phyloP scores from a whole-genome alignment of 768 basidiomycete species.

The Rossbeevera mucosa region DNA sequence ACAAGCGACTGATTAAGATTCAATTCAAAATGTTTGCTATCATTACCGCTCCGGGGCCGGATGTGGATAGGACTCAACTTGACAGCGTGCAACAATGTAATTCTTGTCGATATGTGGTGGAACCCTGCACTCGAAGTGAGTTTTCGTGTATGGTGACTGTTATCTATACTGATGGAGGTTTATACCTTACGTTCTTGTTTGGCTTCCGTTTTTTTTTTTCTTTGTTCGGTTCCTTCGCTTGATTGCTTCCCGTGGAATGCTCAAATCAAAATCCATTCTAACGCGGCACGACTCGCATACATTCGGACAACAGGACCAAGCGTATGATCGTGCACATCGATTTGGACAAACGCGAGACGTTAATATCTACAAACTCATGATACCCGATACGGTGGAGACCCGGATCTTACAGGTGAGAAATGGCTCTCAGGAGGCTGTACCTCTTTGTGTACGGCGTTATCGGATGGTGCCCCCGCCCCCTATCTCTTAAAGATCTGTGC shows the following conservation, averaged over 20 bases:
- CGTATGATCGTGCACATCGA: constrained; percentile 88
- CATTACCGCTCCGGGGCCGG: not conserved
- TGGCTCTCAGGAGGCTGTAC: not conserved
- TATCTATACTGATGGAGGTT: constrained; percentile 8
- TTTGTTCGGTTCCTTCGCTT: not conserved
- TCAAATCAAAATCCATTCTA: not conserved
- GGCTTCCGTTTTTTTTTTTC: not conserved
- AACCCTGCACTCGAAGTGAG: constrained; percentile 79
- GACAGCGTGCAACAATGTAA: constrained; percentile 91
- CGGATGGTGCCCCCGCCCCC: not conserved
- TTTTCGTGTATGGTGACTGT: constrained; percentile 2
- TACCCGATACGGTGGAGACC: constrained; percentile 83
- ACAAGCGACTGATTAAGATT: constrained; percentile 14
- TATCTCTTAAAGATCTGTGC: not conserved
- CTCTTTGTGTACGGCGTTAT: not conserved
- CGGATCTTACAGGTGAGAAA: constrained; percentile 65
- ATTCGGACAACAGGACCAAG: constrained; percentile 62
- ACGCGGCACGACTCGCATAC: not conserved
- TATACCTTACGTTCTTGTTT: constrained; percentile 1
- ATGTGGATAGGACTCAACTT: constrained; percentile 68
- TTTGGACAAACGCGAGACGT: constrained; percentile 86
- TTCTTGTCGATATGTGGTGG: constrained; percentile 95
- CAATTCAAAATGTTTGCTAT: not conserved
- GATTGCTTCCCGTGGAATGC: not conserved
- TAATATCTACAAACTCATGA: constrained; percentile 84